Evolutionary conservation across 495 filamentous ascomycete genomes (phyloP), one percentile per base, ranked within the genome.

Genomic region (Thermochaetoides thermophila): DNA sequence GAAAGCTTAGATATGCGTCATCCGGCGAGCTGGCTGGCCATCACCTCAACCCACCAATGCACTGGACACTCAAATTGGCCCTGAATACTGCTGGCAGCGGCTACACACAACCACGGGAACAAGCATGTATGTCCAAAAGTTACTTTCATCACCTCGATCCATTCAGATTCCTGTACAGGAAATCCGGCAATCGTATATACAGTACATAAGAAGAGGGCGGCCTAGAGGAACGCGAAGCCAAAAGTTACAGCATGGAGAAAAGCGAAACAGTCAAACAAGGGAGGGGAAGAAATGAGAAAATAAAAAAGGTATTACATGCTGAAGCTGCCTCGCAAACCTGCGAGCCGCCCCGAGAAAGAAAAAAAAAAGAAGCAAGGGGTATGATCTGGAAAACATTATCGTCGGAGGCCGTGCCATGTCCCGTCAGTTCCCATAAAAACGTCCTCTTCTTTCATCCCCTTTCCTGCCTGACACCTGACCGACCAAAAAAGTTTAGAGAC

Each of bases 271-370:
- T 39, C 27, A 31, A 38, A 28, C 16, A 22, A 35, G 29, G 31
- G 37, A 39, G 35, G 44, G 36, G 39, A 37, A 27, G 34, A 43
- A 42, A 40, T 23, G 42, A 41, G 44, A 29, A 23, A 51, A 50
- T 49, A 46, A 43, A 50, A 50, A 38, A 60, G 56, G 51, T 61
- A 64, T 61, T 64, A 64, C 56, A 64, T 55, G 61, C 55, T 59
- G 55, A 58, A 56, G 56, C 44, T 49, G 37, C 44, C 25, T 32
- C 43, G 41, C 39, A 38, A 31, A 39, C 42, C 37, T 34, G 39
- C 36, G 35, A 53, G 42, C 40, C 42, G 42, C 46, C 37, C 37
- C 39, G 42, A 39, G 48, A 37, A 39, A 47, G 46, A n/a, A n/a
- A n/a, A n/a, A n/a, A n/a, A n/a, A n/a, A n/a, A n/a, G n/a, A n/a